These are phyloP conservation scores for Globisporangium orthogonon DNA, from an alignment of 352 stramenopile species.

Conservation along the genomic window DNA sequence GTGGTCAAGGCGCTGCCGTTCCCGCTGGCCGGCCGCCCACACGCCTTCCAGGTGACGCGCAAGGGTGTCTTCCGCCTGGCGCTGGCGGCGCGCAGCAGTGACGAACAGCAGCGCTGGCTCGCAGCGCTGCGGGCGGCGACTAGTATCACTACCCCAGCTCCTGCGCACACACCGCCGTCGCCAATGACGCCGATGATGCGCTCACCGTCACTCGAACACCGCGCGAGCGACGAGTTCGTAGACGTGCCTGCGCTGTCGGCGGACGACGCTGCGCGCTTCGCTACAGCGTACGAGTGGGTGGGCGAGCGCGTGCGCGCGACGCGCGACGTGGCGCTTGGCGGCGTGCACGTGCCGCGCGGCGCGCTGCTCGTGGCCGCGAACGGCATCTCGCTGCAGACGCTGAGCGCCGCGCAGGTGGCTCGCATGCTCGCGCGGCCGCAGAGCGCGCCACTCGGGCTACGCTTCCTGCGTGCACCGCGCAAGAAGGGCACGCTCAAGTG, in stretches of 20 bases:
- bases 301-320: conserved; percentile 45
- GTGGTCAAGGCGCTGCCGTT: conserved; percentile 41
- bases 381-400: conserved; percentile 52
- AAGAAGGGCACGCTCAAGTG: conserved; percentile 43
- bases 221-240: conserved; percentile 17
- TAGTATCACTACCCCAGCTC: not conserved
- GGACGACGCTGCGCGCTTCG: conserved; percentile 26
- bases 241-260: conserved; percentile 23
- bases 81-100: conserved; percentile 36
- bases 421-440: conserved; percentile 28
- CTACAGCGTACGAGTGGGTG: conserved; percentile 39
- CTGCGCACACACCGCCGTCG: not conserved
- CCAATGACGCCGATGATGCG: not conserved
- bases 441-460: conserved; percentile 29
- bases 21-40: conserved; percentile 29
- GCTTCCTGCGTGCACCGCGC: conserved; percentile 41
- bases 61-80: conserved; percentile 22
- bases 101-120: conserved; percentile 45
- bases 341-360: conserved; percentile 29
- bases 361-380: conserved; percentile 59
- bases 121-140: conserved; percentile 18
- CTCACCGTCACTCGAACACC: conserved; percentile 14
- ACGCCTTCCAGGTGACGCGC: conserved; percentile 52
- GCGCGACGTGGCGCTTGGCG: conserved; percentile 24
- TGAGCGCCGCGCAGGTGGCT: conserved; percentile 33